Evolutionary conservation across 495 filamentous ascomycete genomes (phyloP).

Genomic region (Penicillium angulare): DNA sequence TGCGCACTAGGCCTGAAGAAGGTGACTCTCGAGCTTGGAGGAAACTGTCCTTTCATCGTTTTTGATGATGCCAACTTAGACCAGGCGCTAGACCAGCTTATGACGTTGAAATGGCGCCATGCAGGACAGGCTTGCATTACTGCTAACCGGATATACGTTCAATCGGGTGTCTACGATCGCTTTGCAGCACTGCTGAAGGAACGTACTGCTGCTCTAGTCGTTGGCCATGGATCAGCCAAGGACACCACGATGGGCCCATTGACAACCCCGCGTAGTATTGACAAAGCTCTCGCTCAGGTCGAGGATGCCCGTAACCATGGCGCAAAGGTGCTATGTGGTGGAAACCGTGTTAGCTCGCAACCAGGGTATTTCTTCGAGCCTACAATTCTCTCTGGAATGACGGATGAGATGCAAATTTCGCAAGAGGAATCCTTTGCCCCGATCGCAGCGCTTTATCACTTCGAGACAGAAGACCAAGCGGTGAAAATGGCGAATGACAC

Average conservation of each 20-base stretch:
- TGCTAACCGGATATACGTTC: conserved; percentile 70
- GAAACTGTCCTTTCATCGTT: conserved; percentile 72
- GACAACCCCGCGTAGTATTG: conserved; percentile 61
- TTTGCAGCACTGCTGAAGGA: conserved; percentile 56
- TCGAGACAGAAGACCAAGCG: conserved; percentile 69
- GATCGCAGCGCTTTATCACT: conserved; percentile 63
- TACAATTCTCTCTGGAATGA: conserved; percentile 63
- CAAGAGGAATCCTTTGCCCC: conserved; percentile 72
- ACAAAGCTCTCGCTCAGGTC: conserved; percentile 61
- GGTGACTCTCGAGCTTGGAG: conserved; percentile 69
- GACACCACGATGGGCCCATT: conserved; percentile 66
- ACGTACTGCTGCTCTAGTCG: conserved; percentile 52
- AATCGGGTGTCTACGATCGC: conserved; percentile 52
- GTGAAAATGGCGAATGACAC: conserved; percentile 62
- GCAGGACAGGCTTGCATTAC: conserved; percentile 74
- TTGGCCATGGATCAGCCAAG: conserved; percentile 61
- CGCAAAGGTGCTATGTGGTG: conserved; percentile 58
- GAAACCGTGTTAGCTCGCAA: conserved; percentile 44
- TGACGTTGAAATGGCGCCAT: conserved; percentile 64
- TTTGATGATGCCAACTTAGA: conserved; percentile 73
- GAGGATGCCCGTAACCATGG: conserved; percentile 62
- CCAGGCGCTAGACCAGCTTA: conserved; percentile 57
- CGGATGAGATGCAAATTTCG: conserved; percentile 61
- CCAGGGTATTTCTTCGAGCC: conserved; percentile 72
- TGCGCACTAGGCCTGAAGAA: conserved; percentile 67